Evolutionary conservation across 2,329 filamentous ascomycete genomes (phyloP).

Genomic region (Aspergillus piperis): DNA sequence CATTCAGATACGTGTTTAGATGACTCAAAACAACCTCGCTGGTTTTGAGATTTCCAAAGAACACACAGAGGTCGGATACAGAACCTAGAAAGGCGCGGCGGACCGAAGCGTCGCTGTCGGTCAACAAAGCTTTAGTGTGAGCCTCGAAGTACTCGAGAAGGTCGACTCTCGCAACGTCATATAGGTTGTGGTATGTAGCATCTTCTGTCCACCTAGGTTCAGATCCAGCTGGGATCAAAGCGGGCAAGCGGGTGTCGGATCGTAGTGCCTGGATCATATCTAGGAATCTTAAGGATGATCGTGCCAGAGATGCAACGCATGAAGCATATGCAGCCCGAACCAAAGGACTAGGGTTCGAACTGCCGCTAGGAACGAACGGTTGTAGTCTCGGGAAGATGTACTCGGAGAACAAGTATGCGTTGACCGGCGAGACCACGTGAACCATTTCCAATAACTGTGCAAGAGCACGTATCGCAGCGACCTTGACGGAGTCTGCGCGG

Average conservation of each 20-base stretch:
- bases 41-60: slow-evolving; percentile 87
- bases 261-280: slow-evolving; percentile 88
- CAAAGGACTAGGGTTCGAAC: slow-evolving; percentile 63
- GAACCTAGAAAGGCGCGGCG: slow-evolving; percentile 88
- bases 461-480: slow-evolving; percentile 81
- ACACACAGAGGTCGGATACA: slow-evolving; percentile 87
- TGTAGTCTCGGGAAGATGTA: slow-evolving; percentile 64
- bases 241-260: slow-evolving; percentile 77
- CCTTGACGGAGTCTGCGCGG: slow-evolving; percentile 77
- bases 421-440: slow-evolving; percentile 76
- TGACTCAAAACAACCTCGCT: slow-evolving; percentile 97
- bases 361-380: slow-evolving; percentile 56
- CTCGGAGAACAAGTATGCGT: slow-evolving; percentile 67
- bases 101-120: slow-evolving; percentile 81
- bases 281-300: slow-evolving; percentile 79
- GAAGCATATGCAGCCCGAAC: slow-evolving; percentile 91
- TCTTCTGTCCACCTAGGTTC: slow-evolving; percentile 72
- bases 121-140: slow-evolving; percentile 86
- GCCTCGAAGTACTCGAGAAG: slow-evolving; percentile 80
- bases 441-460: slow-evolving; percentile 88
- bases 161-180: slow-evolving; percentile 82
- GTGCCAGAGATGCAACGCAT: slow-evolving; percentile 84
- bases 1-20: slow-evolving; percentile 95
- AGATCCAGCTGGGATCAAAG: slow-evolving; percentile 70
- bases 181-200: slow-evolving; percentile 74